phyloP scores from a whole-genome alignment of 1,284 basidiomycete species.

The Schizophyllum amplum region DNA sequence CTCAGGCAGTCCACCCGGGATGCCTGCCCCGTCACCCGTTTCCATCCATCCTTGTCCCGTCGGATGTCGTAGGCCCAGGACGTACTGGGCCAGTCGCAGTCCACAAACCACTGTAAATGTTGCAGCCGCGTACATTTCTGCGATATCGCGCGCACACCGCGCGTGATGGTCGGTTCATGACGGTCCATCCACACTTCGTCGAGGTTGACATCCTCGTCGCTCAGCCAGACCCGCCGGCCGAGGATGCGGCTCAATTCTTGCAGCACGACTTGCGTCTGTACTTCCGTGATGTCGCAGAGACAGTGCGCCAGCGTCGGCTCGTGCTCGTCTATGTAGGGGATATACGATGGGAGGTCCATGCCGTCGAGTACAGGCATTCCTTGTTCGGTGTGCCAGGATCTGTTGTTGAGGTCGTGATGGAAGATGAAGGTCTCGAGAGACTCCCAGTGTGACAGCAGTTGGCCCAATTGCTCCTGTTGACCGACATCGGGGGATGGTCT shows the following conservation, averaged over 20 bases:
- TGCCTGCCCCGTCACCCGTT: background rate
- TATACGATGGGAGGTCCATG: background rate
- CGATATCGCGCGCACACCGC: background rate
- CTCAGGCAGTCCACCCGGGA: background rate
- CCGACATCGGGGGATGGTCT: background rate
- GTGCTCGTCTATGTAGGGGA: background rate
- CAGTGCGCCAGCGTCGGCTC: background rate
- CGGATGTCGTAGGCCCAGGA: background rate
- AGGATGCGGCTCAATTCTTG: background rate
- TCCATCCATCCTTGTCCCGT: background rate
- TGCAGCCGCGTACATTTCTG: background rate
- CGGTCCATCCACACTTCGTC: background rate
- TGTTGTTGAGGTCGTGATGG: background rate
- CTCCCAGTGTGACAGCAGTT: background rate
- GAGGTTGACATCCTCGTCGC: background rate
- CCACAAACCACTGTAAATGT: background rate
- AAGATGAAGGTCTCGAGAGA: background rate
- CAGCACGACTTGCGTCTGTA: background rate
- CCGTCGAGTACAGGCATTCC: background rate
- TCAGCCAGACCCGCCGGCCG: background rate
- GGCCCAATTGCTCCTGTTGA: background rate
- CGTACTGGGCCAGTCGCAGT: background rate
- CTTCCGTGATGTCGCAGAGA: background rate
- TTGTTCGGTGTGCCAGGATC: background rate
- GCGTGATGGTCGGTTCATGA: background rate